Evolutionary conservation across 352 stramenopile genomes (phyloP).

Genomic region (Pythium apleroticum): DNA sequence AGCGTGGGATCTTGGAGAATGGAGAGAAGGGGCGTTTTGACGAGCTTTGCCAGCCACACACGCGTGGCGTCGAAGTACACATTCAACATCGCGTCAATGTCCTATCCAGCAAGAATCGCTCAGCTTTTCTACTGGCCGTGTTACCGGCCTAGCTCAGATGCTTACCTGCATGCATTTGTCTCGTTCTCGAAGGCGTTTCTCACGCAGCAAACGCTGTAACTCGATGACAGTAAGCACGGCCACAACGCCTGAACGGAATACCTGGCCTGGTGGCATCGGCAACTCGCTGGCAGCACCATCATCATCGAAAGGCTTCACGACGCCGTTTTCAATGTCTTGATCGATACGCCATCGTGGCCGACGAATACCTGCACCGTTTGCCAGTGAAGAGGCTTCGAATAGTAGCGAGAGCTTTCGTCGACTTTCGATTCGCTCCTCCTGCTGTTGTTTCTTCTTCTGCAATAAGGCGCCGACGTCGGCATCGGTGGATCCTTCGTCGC

Average conservation of each 20-base stretch:
- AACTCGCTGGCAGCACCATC: slow-evolving; percentile 29
- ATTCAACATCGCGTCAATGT: slow-evolving; percentile 58
- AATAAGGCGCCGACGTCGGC: not conserved
- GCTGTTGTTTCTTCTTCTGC: slow-evolving; percentile 25
- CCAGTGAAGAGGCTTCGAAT: slow-evolving; percentile 28
- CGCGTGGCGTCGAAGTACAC: slow-evolving; percentile 71
- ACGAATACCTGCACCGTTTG: slow-evolving; percentile 21
- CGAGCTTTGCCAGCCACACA: slow-evolving; percentile 55
- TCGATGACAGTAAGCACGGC: slow-evolving; percentile 32
- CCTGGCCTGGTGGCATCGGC: slow-evolving; percentile 30
- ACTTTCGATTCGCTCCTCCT: slow-evolving; percentile 37
- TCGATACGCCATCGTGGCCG: slow-evolving; percentile 56
- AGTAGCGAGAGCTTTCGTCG: slow-evolving; percentile 43
- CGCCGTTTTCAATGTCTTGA: slow-evolving; percentile 32
- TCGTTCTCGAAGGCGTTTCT: slow-evolving; percentile 29
- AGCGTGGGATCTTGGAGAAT: slow-evolving; percentile 51
- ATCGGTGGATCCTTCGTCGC: not conserved
- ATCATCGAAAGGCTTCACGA: slow-evolving; percentile 30
- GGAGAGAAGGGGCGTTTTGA: slow-evolving; percentile 46
- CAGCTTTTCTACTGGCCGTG: too few relatives aligned
- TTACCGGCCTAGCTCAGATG: not conserved
- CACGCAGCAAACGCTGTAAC: slow-evolving; percentile 33
- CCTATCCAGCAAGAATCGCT: too few relatives aligned
- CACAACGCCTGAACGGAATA: slow-evolving; percentile 43
- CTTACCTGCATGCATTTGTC: slow-evolving; percentile 20